Conservation (phyloP, 2,329 filamentous ascomycete species). For the Anisogramma anomala region DNA sequence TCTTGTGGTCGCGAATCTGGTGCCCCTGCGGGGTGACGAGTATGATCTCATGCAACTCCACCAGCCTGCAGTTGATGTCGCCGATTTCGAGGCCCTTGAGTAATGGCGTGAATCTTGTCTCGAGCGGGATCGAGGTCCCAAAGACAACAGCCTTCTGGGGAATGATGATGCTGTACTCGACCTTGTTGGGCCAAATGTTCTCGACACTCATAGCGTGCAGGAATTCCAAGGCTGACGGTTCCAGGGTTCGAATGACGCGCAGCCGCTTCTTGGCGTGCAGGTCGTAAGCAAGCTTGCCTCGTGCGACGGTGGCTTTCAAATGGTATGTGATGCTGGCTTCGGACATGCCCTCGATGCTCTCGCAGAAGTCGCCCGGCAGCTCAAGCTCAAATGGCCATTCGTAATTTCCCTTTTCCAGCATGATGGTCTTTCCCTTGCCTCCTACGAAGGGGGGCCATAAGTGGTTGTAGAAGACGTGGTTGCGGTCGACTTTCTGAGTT, state of each 20-base stretch:
- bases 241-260: slow-evolving; percentile 65
- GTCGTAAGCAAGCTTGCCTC: slow-evolving; percentile 82
- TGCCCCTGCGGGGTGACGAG: slow-evolving; percentile 34
- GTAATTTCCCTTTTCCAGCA: slow-evolving; percentile 63
- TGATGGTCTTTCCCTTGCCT: slow-evolving; percentile 41
- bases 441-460: slow-evolving; percentile 57
- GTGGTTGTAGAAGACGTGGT: slow-evolving; percentile 52
- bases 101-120: slow-evolving; percentile 78
- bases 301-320: slow-evolving; percentile 77
- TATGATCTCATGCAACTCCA: slow-evolving; percentile 65
- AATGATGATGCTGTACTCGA: slow-evolving; percentile 88
- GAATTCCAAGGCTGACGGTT: slow-evolving; percentile 64
- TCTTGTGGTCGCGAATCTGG: slow-evolving; percentile 46
- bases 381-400: slow-evolving; percentile 71
- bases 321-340: slow-evolving; percentile 84
- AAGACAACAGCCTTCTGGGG: slow-evolving; percentile 92
- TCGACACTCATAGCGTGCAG: slow-evolving; percentile 89
- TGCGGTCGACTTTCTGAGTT: slow-evolving; percentile 47
- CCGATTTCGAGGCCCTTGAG: slow-evolving; percentile 80
- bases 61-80: slow-evolving; percentile 66
- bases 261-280: slow-evolving; percentile 68
- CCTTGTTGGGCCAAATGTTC: slow-evolving; percentile 95
- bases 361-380: slow-evolving; percentile 60
- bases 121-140: slow-evolving; percentile 71
- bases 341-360: slow-evolving; percentile 81